Base-by-base conservation (phyloP, 2,329 filamentous ascomycete genomes). In the Neofusicoccum sp. region DNA sequence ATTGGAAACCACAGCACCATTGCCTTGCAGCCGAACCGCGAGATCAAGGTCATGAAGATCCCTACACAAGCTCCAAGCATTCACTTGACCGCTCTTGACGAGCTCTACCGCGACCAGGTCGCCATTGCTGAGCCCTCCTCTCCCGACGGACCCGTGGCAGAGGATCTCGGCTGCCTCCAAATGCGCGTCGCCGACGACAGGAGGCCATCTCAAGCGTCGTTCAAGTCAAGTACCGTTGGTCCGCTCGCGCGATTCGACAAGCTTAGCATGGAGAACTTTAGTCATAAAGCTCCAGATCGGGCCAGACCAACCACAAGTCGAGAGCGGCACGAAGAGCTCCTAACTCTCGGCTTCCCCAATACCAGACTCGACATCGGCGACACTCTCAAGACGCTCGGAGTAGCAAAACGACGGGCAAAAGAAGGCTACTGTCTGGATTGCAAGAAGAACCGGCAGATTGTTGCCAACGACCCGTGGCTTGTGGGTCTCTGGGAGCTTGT, bases 401-500 rank as follows among this genome's bases (percentile, higher is more conserved):
- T 82, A 5, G 77, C 79, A 47, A 79, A 79, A 44, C 73, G 79
- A 63, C 79, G 86, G 12, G 86, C 84, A 66, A 77, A 79, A 61
- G 82, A 84, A 68, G 86, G 80, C 14, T 82, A 82, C 63, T 73
- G 78, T 6, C 78, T 87, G 48, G 78, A 92, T 67, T 86, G 85
- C 62, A 74, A 76, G 14, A 82, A 78, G 49, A 95, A 95, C 68
- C 82, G 83, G 63, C 75, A 81, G 5, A 82, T 93, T n/a, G 82
- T 89, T 1, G 78, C 81, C 5, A 89, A 91, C 63, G 87, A 93
- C 67, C 84, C 84, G 31, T 90, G 89, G 84, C 78, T 93, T n/a
- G 82, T 86, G 61, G 88, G 89, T 60, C 78, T 90, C n/a, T 96
- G 91, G 91, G 84, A 86, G 48, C 90, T 89, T 81, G 80, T 93